Percentiles rank a stretch among this genome's conserved stretches.
Evolutionary conservation across 2,329 filamentous ascomycete species (phyloP).

Genomic region (Dothideomycetidae sp.): DNA sequence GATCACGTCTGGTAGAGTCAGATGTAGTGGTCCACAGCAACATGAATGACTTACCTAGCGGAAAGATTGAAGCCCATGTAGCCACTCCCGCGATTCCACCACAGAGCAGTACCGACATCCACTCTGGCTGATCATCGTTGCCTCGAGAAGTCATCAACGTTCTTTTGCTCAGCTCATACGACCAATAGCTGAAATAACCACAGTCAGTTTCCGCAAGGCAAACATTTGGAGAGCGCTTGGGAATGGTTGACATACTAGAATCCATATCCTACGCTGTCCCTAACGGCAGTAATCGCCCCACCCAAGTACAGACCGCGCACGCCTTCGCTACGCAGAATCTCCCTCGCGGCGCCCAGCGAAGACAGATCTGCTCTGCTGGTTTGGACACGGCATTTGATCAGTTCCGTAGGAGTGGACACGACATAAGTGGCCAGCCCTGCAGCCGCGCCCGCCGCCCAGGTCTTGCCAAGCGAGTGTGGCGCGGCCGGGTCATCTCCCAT

Average conservation of each 20-base stretch:
- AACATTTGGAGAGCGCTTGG: neutral
- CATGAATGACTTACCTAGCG: constrained; percentile 35
- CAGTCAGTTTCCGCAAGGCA: constrained; percentile 1
- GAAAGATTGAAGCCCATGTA: constrained; percentile 84
- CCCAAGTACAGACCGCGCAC: constrained; percentile 65
- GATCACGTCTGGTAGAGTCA: constrained; percentile 50
- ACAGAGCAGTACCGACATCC: constrained; percentile 45
- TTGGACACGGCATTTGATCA: constrained; percentile 81
- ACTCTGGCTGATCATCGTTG: constrained; percentile 10
- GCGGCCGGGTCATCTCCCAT: constrained; percentile 26
- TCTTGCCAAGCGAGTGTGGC: constrained; percentile 28
- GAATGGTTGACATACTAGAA: constrained; percentile 54
- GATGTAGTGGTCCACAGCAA: neutral
- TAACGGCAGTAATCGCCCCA: constrained; percentile 63
- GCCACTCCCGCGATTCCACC: constrained; percentile 77
- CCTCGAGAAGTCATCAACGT: constrained; percentile 28
- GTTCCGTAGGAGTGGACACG: constrained; percentile 75
- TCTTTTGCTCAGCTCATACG: constrained; percentile 63
- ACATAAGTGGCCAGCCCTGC: constrained; percentile 77
- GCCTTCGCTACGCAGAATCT: constrained; percentile 27
- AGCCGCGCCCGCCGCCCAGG: constrained; percentile 65
- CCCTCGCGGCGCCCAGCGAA: constrained; percentile 18
- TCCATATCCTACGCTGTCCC: constrained; percentile 86
- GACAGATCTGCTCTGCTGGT: constrained; percentile 31
- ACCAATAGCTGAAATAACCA: constrained; percentile 55